Evolutionary conservation across 192 early-diverging fungal genomes (phyloP).

Genomic region (Coemansia guatemalensis): DNA sequence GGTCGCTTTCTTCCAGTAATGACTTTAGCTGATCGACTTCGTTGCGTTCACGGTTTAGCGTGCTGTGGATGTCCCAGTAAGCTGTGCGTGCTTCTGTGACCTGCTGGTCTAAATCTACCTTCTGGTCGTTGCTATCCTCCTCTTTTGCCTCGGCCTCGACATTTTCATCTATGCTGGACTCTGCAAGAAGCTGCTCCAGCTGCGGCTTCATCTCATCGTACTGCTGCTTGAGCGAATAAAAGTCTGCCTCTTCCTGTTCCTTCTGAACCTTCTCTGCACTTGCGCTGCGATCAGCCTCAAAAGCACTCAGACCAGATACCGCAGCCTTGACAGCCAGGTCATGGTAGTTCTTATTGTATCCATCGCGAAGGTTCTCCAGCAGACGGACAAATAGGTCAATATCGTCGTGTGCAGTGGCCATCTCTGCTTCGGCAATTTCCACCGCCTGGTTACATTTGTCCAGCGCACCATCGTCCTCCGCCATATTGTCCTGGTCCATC

Average conservation of each 20-base stretch:
- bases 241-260: constrained; percentile 4
- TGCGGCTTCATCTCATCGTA: constrained; percentile 22
- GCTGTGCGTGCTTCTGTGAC: constrained; percentile 22
- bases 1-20: constrained; percentile 61
- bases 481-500: constrained; percentile 28
- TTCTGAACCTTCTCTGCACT: not conserved
- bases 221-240: constrained; percentile 15
- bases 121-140: not conserved
- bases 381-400: constrained; percentile 9
- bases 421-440: constrained; percentile 26
- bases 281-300: constrained; percentile 9
- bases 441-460: constrained; percentile 26
- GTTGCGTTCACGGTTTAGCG: constrained; percentile 24
- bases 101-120: not conserved
- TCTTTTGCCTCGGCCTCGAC: not conserved
- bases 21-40: constrained; percentile 52
- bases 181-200: not conserved
- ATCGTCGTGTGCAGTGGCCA: constrained; percentile 26
- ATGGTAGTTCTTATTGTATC: constrained; percentile 60
- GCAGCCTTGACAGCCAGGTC: constrained; percentile 58
- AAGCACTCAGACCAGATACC: constrained; percentile 42
- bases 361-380: constrained; percentile 38
- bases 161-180: not conserved
- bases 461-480: constrained; percentile 30
- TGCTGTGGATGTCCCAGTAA: constrained; percentile 19